Evolutionary conservation across 2,329 filamentous ascomycete genomes (phyloP).

Genomic region (Clonostachys rosea): DNA sequence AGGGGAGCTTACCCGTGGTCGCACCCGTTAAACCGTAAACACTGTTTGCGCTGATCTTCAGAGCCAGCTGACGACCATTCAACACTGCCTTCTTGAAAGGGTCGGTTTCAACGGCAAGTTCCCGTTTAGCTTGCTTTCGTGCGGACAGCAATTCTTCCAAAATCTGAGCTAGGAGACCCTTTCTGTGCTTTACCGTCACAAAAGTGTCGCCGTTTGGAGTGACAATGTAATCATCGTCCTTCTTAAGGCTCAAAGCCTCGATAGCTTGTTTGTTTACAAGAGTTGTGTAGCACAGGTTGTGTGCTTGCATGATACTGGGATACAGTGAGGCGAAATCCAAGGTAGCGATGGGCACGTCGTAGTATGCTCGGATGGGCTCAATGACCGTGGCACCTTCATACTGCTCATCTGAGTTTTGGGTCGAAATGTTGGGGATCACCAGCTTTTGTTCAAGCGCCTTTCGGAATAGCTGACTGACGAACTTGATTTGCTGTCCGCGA

Average conservation of each 20-base stretch:
- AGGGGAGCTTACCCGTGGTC: conserved; percentile 92
- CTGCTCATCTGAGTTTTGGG: conserved; percentile 73
- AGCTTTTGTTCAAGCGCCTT: conserved; percentile 91
- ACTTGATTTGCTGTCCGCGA: conserved; percentile 94
- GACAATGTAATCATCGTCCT: conserved; percentile 93
- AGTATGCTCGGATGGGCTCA: conserved; percentile 88
- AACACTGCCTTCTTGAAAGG: conserved; percentile 97
- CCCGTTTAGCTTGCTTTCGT: conserved; percentile 90
- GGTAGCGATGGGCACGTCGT: conserved; percentile 90
- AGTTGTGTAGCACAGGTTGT: conserved; percentile 97
- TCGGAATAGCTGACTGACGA: conserved; percentile 93
- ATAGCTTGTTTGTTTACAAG: conserved; percentile 68
- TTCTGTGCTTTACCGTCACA: conserved; percentile 80
- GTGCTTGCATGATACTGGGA: conserved; percentile 97
- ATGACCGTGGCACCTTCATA: conserved; percentile 99
- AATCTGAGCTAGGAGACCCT: conserved; percentile 91
- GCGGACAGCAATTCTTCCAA: conserved; percentile 88
- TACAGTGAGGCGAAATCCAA: conserved; percentile 99
- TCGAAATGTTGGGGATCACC: conserved; percentile 82
- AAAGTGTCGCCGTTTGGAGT: conserved; percentile 95
- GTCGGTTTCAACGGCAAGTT: conserved; percentile 83
- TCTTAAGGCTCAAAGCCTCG: conserved; percentile 71
- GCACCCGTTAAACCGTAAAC: conserved; percentile 97
- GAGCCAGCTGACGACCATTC: conserved; percentile 91
- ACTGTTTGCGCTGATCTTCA: conserved; percentile 97